phyloP scores from a whole-genome alignment of 805 yeast species.

The Huiozyma sinensis region DNA sequence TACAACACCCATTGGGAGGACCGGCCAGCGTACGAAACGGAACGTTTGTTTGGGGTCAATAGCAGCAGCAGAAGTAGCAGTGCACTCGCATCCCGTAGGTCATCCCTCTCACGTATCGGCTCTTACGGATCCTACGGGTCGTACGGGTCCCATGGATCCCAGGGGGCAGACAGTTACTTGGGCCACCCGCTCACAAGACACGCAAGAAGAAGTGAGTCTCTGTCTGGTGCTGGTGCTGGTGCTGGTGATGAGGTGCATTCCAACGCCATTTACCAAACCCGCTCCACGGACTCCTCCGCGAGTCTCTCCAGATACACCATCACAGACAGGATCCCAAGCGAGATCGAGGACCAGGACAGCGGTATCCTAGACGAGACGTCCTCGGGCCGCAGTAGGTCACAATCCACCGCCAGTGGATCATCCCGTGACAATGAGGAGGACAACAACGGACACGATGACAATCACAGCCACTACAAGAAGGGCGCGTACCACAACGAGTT shows the following conservation, averaged over 20 bases:
- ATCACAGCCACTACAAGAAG: constrained; percentile 16
- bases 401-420: constrained; percentile 12
- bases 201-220: constrained; percentile 5
- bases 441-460: constrained; percentile 13
- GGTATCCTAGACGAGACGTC: constrained; percentile 27
- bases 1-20: constrained; percentile 68
- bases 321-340: constrained; percentile 32
- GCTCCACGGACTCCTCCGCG: constrained; percentile 25
- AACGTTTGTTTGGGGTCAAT: constrained; percentile 26
- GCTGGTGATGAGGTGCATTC: not conserved
- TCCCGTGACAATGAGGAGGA: constrained; percentile 17
- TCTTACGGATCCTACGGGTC: constrained; percentile 1
- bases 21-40: constrained; percentile 37
- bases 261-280: constrained; percentile 8
- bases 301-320: constrained; percentile 28
- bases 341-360: constrained; percentile 23
- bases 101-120: constrained; percentile 11
- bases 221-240: constrained; percentile 8
- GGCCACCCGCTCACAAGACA: constrained; percentile 13
- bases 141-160: not conserved
- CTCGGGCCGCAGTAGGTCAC: constrained; percentile 10
- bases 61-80: constrained; percentile 21
- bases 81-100: constrained; percentile 13
- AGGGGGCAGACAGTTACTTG: constrained; percentile 12
- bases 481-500: constrained; percentile 21